Percentiles rank a stretch among this genome's conserved stretches.
Evolutionary conservation across 2,329 filamentous ascomycete species (phyloP).

Genomic region (Colletotrichum cuscutae): DNA sequence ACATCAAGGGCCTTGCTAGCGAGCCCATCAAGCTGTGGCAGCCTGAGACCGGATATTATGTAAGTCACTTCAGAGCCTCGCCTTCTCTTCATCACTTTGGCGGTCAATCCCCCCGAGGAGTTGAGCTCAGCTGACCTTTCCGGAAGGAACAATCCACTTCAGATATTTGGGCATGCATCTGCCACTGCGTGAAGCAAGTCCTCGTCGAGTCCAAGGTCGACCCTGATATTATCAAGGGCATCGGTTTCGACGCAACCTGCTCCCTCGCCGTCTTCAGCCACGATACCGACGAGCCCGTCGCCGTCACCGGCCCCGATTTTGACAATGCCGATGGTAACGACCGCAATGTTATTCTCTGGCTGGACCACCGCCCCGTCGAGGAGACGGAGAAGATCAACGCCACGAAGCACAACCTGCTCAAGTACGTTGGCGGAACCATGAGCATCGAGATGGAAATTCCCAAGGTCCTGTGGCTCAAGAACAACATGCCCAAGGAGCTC

Average conservation of each 20-base stretch:
- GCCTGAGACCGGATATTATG: conserved; percentile 79
- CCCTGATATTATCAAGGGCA: conserved; percentile 80
- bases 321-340: conserved; percentile 78
- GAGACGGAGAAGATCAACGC: conserved; percentile 95
- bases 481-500: conserved; percentile 92
- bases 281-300: conserved; percentile 89
- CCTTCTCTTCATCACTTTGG: not conserved
- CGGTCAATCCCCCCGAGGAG: not conserved
- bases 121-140: conserved; percentile 13
- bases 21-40: conserved; percentile 86
- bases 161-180: conserved; percentile 97
- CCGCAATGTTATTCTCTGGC: conserved; percentile 96
- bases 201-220: conserved; percentile 85
- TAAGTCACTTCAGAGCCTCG: conserved; percentile 48
- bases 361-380: conserved; percentile 90
- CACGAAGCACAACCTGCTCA: conserved; percentile 90
- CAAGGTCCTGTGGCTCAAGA: conserved; percentile 98
- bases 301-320: conserved; percentile 91
- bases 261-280: conserved; percentile 90
- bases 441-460: conserved; percentile 99
- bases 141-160: conserved; percentile 92
- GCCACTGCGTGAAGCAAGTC: conserved; percentile 84
- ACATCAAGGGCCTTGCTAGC: conserved; percentile 82
- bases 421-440: conserved; percentile 98
- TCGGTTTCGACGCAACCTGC: conserved; percentile 99